Conservation (phyloP, 78 protist genomes). For the Cavenderia fasciculata region DNA sequence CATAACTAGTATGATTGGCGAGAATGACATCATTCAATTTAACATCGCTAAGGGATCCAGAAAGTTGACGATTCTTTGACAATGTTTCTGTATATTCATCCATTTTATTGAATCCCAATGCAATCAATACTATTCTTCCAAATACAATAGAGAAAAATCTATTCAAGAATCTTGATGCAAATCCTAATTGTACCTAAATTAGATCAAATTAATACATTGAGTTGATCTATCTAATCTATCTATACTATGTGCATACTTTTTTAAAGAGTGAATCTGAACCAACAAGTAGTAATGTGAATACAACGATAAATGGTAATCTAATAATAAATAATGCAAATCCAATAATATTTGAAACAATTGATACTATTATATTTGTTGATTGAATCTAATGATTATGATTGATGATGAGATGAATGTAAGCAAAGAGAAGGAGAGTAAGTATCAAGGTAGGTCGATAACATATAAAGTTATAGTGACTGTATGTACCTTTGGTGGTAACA, state of each 20-base stretch:
- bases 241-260: not conserved
- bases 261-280: not conserved
- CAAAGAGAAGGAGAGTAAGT: too few species aligned
- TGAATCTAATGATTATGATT: too few species aligned
- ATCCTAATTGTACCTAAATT: constrained; percentile 45
- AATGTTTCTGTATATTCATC: constrained; percentile 57
- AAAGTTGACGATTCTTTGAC: constrained; percentile 5
- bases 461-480: too few species aligned
- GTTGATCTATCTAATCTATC: not conserved
- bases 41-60: constrained; percentile 10
- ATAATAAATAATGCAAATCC: constrained; percentile 18
- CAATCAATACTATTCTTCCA: constrained; percentile 10
- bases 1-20: constrained; percentile 47
- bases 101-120: constrained; percentile 31
- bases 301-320: constrained; percentile 15
- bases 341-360: not conserved
- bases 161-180: constrained; percentile 9
- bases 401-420: too few species aligned
- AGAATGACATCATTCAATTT: constrained; percentile 24
- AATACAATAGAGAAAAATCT: constrained; percentile 36
- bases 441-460: too few species aligned
- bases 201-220: not conserved
- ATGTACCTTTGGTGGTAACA: constrained; percentile 58
- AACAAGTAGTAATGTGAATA: constrained; percentile 30
- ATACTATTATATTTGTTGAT: too few species aligned